phyloP scores from a whole-genome alignment of 768 basidiomycete species.

The Tulasnella sp. region DNA sequence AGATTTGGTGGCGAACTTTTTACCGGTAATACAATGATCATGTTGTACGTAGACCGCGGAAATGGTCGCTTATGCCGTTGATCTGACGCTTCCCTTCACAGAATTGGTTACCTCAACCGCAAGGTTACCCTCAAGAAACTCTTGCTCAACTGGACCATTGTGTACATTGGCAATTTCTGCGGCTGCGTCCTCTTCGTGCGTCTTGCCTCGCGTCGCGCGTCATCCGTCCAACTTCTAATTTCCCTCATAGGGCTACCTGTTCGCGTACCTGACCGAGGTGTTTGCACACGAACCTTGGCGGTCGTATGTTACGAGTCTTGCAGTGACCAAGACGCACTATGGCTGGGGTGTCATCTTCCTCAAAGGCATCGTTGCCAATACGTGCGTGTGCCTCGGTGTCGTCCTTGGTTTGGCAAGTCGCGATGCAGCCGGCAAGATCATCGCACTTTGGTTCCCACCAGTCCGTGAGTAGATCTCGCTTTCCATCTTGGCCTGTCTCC shows the following conservation, averaged over 20 bases:
- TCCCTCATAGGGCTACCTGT: slow-evolving; percentile 15
- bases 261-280: slow-evolving; percentile 18
- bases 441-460: slow-evolving; percentile 20
- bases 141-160: slow-evolving; percentile 18
- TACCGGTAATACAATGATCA: slow-evolving; percentile 21
- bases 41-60: not conserved
- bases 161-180: slow-evolving; percentile 14
- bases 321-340: slow-evolving; percentile 16
- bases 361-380: slow-evolving; percentile 19
- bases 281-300: slow-evolving; percentile 18
- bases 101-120: not conserved
- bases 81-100: not conserved
- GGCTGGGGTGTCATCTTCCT: slow-evolving; percentile 19
- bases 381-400: slow-evolving; percentile 20
- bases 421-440: slow-evolving; percentile 19
- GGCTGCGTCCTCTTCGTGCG: not conserved
- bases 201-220: not conserved
- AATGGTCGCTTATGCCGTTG: not conserved
- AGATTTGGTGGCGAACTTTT: slow-evolving; percentile 20
- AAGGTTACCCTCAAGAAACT: slow-evolving; percentile 15
- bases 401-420: slow-evolving; percentile 18
- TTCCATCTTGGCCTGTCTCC: too few species aligned
- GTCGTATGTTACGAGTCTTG: slow-evolving; percentile 15
- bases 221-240: not conserved
- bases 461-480: slow-evolving; percentile 14